Evolutionary conservation across 345 rosid genomes (phyloP), one percentile per base, ranked within the genome.

Genomic region (Melastoma malabathricum): DNA sequence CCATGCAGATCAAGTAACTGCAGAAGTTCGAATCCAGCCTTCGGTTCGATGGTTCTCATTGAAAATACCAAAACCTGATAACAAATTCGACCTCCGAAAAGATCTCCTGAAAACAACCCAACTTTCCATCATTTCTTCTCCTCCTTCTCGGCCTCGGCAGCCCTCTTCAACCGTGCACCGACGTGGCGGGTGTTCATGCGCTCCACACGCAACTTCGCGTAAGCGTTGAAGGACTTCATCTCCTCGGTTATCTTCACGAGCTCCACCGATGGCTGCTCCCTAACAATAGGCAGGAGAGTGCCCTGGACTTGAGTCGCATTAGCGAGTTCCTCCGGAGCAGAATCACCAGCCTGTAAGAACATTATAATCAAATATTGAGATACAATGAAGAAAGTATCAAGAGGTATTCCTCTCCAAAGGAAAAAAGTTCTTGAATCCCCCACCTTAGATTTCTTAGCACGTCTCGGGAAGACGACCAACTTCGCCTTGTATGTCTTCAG

Each of bases 401-500:
- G n/a, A n/a, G n/a, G n/a, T n/a, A n/a, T n/a, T n/a, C n/a, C n/a
- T n/a, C n/a, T n/a, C n/a, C n/a, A n/a, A n/a, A n/a, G n/a, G n/a
- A n/a, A n/a, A n/a, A n/a, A n/a, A n/a, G n/a, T n/a, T n/a, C n/a
- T n/a, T n/a, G n/a, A n/a, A n/a, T n/a, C n/a, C n/a, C 18, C 63
- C 68, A 88, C 97, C 93, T 83, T 89, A 47, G 59, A 55, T 63
- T 77, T 79, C 68, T 63, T 75, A 8, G 85, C 60, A 0, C 68
- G 61, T 57, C 90, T 81, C 0, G 97, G 95, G 82, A 89, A 89
- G 39, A 89, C 85, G 39, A 86, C 88, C 61, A 89, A 64, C 64
- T 81, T 85, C n/a, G 84, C 89, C 78, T 75, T 86, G 84, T 74
- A 86, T n/a, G 95, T 83, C 71, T 89, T 89, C 34, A 89, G 68